These are phyloP conservation scores for Pyrrhoderma noxium DNA, from an alignment of 1,284 basidiomycete species.

Conservation along the genomic window DNA sequence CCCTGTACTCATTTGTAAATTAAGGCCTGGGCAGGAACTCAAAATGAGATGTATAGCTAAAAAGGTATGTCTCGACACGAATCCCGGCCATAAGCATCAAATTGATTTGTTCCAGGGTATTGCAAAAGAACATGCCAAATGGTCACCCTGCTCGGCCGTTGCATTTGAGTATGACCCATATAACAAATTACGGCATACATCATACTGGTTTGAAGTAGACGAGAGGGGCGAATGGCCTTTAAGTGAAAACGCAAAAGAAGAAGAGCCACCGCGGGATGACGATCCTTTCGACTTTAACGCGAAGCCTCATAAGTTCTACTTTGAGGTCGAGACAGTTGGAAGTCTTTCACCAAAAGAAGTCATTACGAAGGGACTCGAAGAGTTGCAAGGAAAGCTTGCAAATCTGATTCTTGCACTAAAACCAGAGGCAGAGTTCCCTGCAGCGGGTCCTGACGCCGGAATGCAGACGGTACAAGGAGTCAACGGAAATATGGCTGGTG, in stretches of 20 bases:
- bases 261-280: constrained; percentile 72
- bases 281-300: constrained; percentile 83
- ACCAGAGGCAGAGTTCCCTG: constrained; percentile 21
- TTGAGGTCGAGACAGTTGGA: constrained; percentile 88
- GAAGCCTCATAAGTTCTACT: constrained; percentile 84
- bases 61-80: constrained; percentile 50
- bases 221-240: constrained; percentile 77
- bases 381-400: constrained; percentile 77
- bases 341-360: constrained; percentile 85
- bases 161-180: constrained; percentile 98
- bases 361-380: constrained; percentile 76
- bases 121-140: constrained; percentile 98
- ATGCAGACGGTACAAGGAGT: constrained; percentile 1
- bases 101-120: constrained; percentile 59
- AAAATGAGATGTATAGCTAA: constrained; percentile 85
- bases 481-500: constrained; percentile 17
- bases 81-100: constrained; percentile 8
- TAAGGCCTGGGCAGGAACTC: constrained; percentile 91
- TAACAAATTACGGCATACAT: constrained; percentile 94
- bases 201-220: constrained; percentile 91
- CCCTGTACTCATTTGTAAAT: constrained; percentile 86
- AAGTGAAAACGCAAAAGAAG: constrained; percentile 74
- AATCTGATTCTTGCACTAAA: constrained; percentile 72
- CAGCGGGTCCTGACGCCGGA: neutral
- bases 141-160: constrained; percentile 94